Conservation (phyloP, 2,329 filamentous ascomycete species). For the Dactylellina haptotyla region DNA sequence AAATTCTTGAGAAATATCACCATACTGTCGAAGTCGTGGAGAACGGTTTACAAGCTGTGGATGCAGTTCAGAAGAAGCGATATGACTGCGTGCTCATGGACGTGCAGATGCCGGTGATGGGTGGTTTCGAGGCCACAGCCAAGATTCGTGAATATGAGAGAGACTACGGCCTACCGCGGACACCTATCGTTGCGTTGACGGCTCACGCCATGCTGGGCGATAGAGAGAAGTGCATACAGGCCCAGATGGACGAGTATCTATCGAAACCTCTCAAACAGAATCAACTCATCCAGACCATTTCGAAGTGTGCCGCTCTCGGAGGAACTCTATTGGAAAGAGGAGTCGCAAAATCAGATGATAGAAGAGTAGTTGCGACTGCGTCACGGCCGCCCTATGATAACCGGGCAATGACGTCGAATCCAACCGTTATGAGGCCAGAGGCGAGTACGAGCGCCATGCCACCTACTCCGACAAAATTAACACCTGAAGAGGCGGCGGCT, state of each 20-base stretch:
- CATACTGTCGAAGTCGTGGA: constrained; percentile 91
- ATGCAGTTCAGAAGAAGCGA: constrained; percentile 88
- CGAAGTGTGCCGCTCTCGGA: constrained; percentile 93
- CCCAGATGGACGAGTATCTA: constrained; percentile 98
- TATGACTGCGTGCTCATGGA: constrained; percentile 99
- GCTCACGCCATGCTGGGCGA: constrained; percentile 99
- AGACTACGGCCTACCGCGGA: constrained; percentile 79
- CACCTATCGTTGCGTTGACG: constrained; percentile 94
- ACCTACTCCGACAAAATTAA: constrained; percentile 25
- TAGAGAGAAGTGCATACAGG: constrained; percentile 96
- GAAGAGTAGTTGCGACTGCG: constrained; percentile 60
- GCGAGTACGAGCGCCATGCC: constrained; percentile 33
- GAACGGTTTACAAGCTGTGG: constrained; percentile 91
- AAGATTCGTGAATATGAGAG: constrained; percentile 97
- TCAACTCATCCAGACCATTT: constrained; percentile 95
- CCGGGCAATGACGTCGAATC: constrained; percentile 36
- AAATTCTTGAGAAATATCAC: constrained; percentile 97
- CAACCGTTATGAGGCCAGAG: constrained; percentile 47
- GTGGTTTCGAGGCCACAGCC: constrained; percentile 94
- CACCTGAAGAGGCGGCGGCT: constrained; percentile 30
- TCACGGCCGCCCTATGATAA: constrained; percentile 42
- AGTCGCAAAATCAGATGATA: constrained; percentile 59
- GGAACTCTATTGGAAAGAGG: constrained; percentile 79
- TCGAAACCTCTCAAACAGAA: constrained; percentile 97
- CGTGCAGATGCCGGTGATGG: constrained; percentile 98